phyloP scores from a whole-genome alignment of 2,329 filamentous ascomycete genomes.

The Sphaerulina vaccinii region DNA sequence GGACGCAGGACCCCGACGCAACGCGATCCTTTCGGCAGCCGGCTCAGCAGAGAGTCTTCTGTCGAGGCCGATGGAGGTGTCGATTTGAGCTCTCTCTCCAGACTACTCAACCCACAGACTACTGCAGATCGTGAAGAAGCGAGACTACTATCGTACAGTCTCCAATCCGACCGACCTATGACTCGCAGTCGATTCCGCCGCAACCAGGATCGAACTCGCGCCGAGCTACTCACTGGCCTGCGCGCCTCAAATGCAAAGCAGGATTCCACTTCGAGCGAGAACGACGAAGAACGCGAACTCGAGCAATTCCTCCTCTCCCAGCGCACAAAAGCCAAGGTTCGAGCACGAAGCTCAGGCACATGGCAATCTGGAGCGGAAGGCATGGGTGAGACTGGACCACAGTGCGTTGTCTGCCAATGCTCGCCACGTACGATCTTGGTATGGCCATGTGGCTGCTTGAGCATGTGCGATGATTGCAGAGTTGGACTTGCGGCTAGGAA shows the following conservation, averaged over 20 bases:
- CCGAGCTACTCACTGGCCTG: constrained; percentile 59
- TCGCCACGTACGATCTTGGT: constrained; percentile 84
- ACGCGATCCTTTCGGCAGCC: constrained; percentile 49
- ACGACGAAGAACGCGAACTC: constrained; percentile 58
- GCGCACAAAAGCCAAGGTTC: constrained; percentile 48
- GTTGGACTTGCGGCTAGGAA: constrained; percentile 95
- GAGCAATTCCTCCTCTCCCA: constrained; percentile 60
- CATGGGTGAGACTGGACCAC: constrained; percentile 71
- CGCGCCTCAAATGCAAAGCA: constrained; percentile 24
- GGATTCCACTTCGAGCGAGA: constrained; percentile 40
- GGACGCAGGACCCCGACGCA: constrained; percentile 73
- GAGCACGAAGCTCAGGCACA: constrained; percentile 33
- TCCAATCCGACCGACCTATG: constrained; percentile 68
- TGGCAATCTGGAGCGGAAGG: constrained; percentile 73
- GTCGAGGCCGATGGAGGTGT: constrained; percentile 50
- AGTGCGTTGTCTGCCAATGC: constrained; percentile 90
- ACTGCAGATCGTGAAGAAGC: constrained; percentile 79
- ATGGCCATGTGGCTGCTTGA: constrained; percentile 94
- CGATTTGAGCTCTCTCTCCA: constrained; percentile 57
- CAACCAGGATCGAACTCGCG: constrained; percentile 66
- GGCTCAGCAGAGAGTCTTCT: constrained; percentile 50
- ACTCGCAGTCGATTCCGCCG: constrained; percentile 77
- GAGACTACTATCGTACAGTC: constrained; percentile 73
- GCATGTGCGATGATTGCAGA: constrained; percentile 90
- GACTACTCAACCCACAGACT: constrained; percentile 76